These are phyloP conservation scores for Paramecium pentaurelia DNA, from an alignment of 73 alveolate genomes.

Conservation along the genomic window DNA sequence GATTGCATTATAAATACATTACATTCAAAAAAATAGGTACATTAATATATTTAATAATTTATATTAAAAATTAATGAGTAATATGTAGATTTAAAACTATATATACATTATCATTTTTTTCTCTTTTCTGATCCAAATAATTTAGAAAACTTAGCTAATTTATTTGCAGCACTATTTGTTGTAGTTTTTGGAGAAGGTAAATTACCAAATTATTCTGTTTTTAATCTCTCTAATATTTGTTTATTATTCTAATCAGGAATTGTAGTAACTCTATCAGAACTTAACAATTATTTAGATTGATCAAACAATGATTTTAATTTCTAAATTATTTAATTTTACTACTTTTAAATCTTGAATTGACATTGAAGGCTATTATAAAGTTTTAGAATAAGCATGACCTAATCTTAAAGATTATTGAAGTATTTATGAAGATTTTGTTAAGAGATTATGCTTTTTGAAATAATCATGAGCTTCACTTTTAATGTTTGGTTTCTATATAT, in stretches of 20 bases:
- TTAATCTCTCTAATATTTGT: neutral
- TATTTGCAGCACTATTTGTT: neutral
- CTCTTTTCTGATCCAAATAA: constrained; percentile 41
- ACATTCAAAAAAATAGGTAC: neutral
- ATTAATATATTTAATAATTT: neutral
- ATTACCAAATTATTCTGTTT: constrained; percentile 10
- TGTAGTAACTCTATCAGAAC: constrained; percentile 30
- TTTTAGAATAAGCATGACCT: constrained; percentile 32
- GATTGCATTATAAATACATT: constrained; percentile 11
- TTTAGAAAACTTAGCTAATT: constrained; percentile 1
- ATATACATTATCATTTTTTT: constrained; percentile 1
- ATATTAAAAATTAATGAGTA: neutral
- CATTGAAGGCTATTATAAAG: neutral
- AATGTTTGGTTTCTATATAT: neutral
- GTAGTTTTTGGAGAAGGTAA: constrained; percentile 24
- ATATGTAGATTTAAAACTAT: neutral
- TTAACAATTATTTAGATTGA: constrained; percentile 1
- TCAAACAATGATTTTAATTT: constrained; percentile 13
- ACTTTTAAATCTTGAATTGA: constrained; percentile 32
- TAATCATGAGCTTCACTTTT: constrained; percentile 33
- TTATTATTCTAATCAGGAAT: neutral
- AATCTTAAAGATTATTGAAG: neutral
- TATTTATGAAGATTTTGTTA: neutral
- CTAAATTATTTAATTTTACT: neutral
- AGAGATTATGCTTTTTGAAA: neutral